Percentiles rank a stretch among this genome's conserved stretches.
Evolutionary conservation across 352 stramenopile species (phyloP).

Genomic region (Elongisporangium anandrum): DNA sequence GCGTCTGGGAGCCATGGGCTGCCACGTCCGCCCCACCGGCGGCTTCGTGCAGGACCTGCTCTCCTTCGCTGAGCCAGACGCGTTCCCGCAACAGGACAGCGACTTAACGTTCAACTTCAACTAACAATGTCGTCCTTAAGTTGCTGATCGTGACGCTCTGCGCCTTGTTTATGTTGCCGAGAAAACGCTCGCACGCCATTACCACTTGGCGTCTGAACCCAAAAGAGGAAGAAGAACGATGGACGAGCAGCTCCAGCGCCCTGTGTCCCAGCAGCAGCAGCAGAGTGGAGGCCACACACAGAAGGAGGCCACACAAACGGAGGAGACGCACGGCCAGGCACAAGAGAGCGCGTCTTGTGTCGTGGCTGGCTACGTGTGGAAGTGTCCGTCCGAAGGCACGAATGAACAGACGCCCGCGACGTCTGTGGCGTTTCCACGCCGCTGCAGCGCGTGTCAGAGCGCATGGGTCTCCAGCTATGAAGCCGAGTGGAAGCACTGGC

Average conservation of each 20-base stretch:
- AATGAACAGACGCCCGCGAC: slow-evolving; percentile 12
- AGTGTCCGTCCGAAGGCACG: slow-evolving; percentile 65
- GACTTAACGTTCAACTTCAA: slow-evolving; percentile 3
- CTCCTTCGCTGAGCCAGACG: slow-evolving; percentile 20
- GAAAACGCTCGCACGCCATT: not conserved
- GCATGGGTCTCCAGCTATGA: slow-evolving; percentile 22
- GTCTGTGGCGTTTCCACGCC: slow-evolving; percentile 8
- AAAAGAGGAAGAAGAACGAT: slow-evolving; percentile 1
- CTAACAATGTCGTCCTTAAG: slow-evolving; percentile 3
- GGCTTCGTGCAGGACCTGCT: slow-evolving; percentile 33
- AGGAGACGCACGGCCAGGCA: slow-evolving; percentile 1
- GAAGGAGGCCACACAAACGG: not conserved
- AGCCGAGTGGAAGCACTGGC: slow-evolving; percentile 17
- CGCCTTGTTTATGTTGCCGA: not conserved
- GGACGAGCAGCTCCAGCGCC: not conserved
- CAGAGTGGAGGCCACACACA: not conserved
- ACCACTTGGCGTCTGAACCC: not conserved
- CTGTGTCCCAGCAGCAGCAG: not conserved
- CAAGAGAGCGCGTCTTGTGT: slow-evolving; percentile 12
- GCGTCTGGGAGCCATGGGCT: slow-evolving; percentile 18
- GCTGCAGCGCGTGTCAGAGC: slow-evolving; percentile 11
- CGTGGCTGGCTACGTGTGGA: slow-evolving; percentile 39
- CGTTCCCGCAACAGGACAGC: not conserved
- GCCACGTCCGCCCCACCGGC: slow-evolving; percentile 19
- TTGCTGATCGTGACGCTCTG: not conserved